phyloP scores from a whole-genome alignment of 129 eudicot genomes.

The Oenanthe sinensis region DNA sequence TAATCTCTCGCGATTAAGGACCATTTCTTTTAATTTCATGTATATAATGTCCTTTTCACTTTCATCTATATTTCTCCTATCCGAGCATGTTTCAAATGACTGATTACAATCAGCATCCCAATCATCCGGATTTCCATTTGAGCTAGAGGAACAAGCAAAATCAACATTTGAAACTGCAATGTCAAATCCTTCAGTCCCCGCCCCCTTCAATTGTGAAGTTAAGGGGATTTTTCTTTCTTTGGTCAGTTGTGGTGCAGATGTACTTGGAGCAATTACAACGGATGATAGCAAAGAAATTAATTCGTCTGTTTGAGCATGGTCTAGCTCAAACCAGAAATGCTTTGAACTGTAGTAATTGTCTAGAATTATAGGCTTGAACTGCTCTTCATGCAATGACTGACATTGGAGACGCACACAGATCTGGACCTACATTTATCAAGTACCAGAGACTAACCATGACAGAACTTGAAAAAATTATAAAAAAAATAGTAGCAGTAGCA shows the following conservation, averaged over 20 bases:
- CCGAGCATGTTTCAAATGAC: conserved; percentile 10
- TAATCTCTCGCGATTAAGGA: conserved; percentile 19
- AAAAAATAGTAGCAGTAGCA: neutral
- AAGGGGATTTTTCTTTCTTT: conserved; percentile 8
- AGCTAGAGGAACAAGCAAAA: conserved; percentile 14
- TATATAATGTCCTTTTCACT: conserved; percentile 44
- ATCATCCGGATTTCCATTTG: conserved; percentile 20
- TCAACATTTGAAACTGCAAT: conserved; percentile 14
- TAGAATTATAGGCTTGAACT: conserved; percentile 55
- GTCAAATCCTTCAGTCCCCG: conserved; percentile 20
- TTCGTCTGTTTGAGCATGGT: conserved; percentile 57
- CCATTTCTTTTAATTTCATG: conserved; percentile 51
- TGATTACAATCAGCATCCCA: conserved; percentile 23
- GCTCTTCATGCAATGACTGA: conserved; percentile 39
- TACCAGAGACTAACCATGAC: neutral
- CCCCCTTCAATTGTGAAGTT: conserved; percentile 9
- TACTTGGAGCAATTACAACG: conserved; percentile 33
- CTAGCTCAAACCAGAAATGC: conserved; percentile 87
- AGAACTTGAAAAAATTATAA: neutral
- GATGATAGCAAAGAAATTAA: conserved; percentile 43
- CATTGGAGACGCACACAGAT: conserved; percentile 47
- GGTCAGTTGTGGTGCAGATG: conserved; percentile 21
- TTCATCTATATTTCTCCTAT: conserved; percentile 11
- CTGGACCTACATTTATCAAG: conserved; percentile 36
- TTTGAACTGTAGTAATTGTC: conserved; percentile 42